Conservation (phyloP, 1,139 yeast species). For the Scheffersomyces illinoinensis region DNA sequence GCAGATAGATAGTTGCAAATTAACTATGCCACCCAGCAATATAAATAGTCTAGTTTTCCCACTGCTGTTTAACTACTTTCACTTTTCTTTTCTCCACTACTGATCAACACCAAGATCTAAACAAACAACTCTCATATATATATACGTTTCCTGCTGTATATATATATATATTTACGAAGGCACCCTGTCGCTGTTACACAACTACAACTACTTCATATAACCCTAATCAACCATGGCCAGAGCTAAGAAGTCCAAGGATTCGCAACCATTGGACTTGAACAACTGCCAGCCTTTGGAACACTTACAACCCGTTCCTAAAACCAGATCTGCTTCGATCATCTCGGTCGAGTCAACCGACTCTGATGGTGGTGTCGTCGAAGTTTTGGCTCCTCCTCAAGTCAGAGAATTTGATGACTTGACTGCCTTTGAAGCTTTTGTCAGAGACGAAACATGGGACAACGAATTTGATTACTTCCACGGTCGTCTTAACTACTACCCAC, state of each 20-base stretch:
- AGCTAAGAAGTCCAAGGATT: neutral
- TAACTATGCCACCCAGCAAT: neutral
- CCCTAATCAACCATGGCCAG: constrained; percentile 6
- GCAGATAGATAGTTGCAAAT: neutral
- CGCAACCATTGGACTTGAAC: constrained; percentile 32
- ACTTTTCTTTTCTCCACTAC: neutral
- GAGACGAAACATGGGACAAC: constrained; percentile 76
- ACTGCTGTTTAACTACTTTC: neutral
- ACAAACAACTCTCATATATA: neutral
- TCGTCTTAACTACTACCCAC: constrained; percentile 67
- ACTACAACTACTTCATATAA: constrained; percentile 1
- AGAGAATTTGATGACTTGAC: constrained; percentile 62
- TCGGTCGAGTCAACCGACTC: constrained; percentile 36
- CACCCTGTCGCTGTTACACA: neutral
- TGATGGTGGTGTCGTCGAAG: constrained; percentile 24
- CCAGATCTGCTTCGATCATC: constrained; percentile 24
- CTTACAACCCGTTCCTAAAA: constrained; percentile 42
- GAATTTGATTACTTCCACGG: constrained; percentile 72
- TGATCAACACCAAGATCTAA: neutral
- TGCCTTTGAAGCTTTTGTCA: constrained; percentile 61
- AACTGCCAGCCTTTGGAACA: constrained; percentile 41
- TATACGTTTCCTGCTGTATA: neutral
- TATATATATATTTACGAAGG: neutral
- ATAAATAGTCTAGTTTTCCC: neutral
- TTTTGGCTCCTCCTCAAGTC: constrained; percentile 43